A percentile compares a stretch with the other conserved stretches of the same genome.
Conservation (phyloP, 495 filamentous ascomycete species). For the Penicillium atrosanguineum region DNA sequence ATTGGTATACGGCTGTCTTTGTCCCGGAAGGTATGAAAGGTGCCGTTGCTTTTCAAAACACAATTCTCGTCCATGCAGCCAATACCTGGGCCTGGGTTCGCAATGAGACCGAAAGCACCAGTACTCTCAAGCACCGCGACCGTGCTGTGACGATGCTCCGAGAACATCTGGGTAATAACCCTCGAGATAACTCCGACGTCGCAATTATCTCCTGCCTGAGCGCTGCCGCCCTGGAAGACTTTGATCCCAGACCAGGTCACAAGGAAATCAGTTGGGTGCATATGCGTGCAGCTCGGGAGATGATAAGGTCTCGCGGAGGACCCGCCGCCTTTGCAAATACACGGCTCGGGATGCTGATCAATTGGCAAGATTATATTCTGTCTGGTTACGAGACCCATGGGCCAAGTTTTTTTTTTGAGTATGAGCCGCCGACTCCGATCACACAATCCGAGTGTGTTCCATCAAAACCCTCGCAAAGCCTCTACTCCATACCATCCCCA, state of each 20-base stretch:
- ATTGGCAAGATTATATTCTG: constrained; percentile 45
- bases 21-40: constrained; percentile 41
- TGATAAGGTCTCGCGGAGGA: constrained; percentile 39
- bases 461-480: constrained; percentile 1
- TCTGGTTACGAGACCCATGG: constrained; percentile 38
- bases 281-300: constrained; percentile 39
- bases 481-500: constrained; percentile 22
- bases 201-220: constrained; percentile 39
- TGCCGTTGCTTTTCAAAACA: constrained; percentile 37
- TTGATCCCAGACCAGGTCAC: constrained; percentile 37
- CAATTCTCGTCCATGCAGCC: constrained; percentile 37
- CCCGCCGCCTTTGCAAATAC: constrained; percentile 36
- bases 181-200: constrained; percentile 33
- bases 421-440: not conserved
- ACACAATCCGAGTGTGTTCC: not conserved
- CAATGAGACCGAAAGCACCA: constrained; percentile 26
- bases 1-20: constrained; percentile 39
- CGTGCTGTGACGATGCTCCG: constrained; percentile 34
- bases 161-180: constrained; percentile 28
- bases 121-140: constrained; percentile 29
- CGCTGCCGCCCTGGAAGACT: constrained; percentile 42
- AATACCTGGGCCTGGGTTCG: constrained; percentile 40
- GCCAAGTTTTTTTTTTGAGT: constrained; percentile 34
- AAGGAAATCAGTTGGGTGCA: constrained; percentile 40
- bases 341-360: constrained; percentile 40